Percentiles rank a stretch among this genome's conserved stretches.
These are phyloP conservation scores for Rhizopogon vinicolor DNA, from an alignment of 768 basidiomycete genomes.

Conservation along the genomic window DNA sequence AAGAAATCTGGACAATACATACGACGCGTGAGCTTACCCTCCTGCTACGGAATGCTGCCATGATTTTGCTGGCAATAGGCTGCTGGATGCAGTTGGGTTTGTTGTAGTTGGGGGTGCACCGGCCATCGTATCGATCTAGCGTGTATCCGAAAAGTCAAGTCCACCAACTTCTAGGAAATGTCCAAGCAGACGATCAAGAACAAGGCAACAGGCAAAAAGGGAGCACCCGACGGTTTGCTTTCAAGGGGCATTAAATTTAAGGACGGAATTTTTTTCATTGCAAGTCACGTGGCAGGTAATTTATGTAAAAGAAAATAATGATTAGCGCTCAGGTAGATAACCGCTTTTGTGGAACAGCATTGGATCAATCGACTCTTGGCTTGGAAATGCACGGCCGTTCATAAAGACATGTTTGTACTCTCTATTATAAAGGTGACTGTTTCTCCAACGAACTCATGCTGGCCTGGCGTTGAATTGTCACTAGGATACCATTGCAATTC, in stretches of 20 bases:
- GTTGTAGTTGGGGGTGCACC: slow-evolving; percentile 16
- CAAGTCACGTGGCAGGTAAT: not conserved
- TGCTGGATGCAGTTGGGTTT: slow-evolving; percentile 29
- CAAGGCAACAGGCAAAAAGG: not conserved
- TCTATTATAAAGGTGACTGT: slow-evolving; percentile 37
- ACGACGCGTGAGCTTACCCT: slow-evolving; percentile 49
- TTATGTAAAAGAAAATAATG: not conserved
- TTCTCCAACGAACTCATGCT: not conserved
- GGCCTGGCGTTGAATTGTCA: not conserved
- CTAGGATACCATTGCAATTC: slow-evolving; percentile 89
- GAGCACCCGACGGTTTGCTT: not conserved
- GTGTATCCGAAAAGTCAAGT: not conserved
- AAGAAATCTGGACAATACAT: slow-evolving; percentile 1
- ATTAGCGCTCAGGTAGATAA: not conserved
- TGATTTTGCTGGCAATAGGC: slow-evolving; percentile 64
- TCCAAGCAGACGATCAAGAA: not conserved
- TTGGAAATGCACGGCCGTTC: not conserved
- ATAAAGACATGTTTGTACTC: slow-evolving; percentile 35
- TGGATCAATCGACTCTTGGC: not conserved
- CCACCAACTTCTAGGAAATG: not conserved
- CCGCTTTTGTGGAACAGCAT: not conserved
- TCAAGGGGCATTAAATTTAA: not conserved
- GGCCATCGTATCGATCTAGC: slow-evolving; percentile 12
- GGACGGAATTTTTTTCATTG: not conserved
- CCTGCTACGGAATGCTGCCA: slow-evolving; percentile 84